Evolutionary conservation across 257 asterid genomes (phyloP), one percentile per base, ranked within the genome.

Genomic region (Ocimum tenuiflorum): DNA sequence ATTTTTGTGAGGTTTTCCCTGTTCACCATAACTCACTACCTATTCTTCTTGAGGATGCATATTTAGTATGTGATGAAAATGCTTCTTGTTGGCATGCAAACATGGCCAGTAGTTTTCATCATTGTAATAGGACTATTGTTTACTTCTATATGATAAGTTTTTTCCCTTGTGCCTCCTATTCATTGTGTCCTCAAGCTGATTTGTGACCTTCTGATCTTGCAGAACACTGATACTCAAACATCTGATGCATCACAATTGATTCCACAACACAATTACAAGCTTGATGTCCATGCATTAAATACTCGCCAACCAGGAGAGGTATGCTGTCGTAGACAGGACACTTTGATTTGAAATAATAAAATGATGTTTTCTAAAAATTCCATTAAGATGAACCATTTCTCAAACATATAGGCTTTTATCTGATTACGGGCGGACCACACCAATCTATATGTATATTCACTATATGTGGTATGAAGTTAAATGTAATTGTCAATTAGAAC

Each of bases 231-330:
- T 36, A 81, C 78, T 49, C 87, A 84, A 60, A 45, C 88, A 47
- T 83, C 95, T 38, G 97, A 88, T 70, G 91, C 95, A 27, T 83
- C 99, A 51, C 88, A 80, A 54, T 56, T 94, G 75, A 88, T 90
- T 78, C 96, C 97, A 57, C 99, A 94, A 64, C 99, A 90, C 79
- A 94, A 86, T 72, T 94, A 90, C 86, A 88, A 85, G 85, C 95
- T 94, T 43, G 99, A 94, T 81, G 95, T 74, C 60, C 86, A 90
- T 79, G 88, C 97, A 24, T 67, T 94, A 65, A 90, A 88, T 81
- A 77, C 83, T 72, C 97, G 96, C 63, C 96, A 81, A 23, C 97
- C 99, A 57, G 99, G 99, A 83, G 95, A 90, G 96, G 97, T 94
- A 89, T 43, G 27, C 42, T 22, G 11, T 55, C 15, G 19, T 17